Percentiles rank a stretch among this genome's conserved stretches.
phyloP scores from a whole-genome alignment of 345 rosid species.

The Streptanthus diversifolius region DNA sequence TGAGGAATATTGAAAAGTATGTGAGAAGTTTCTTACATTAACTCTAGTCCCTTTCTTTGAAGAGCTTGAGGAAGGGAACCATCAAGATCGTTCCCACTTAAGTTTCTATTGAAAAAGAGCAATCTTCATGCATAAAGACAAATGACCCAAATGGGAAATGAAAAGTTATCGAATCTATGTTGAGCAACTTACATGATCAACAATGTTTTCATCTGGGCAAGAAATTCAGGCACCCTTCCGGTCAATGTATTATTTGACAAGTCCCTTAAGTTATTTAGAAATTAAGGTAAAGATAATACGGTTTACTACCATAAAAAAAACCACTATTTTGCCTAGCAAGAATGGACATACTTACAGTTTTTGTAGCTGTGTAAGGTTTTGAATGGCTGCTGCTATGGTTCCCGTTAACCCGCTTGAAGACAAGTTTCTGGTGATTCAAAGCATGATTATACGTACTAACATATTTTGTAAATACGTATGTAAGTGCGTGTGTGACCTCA shows the following conservation, averaged over 20 bases:
- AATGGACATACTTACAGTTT: background rate
- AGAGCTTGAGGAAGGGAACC: conserved; percentile 39
- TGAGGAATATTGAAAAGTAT: background rate
- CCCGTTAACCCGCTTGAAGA: conserved; percentile 42
- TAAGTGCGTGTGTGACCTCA: background rate
- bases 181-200: conserved; percentile 40
- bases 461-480: background rate
- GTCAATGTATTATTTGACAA: conserved; percentile 45
- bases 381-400: conserved; percentile 26
- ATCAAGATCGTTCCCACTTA: conserved; percentile 35
- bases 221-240: conserved; percentile 44
- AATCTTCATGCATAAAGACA: background rate
- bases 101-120: conserved; percentile 32
- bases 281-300: background rate
- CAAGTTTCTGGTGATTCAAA: conserved; percentile 29
- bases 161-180: background rate
- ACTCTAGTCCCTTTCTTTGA: background rate
- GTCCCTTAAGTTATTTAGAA: conserved; percentile 17
- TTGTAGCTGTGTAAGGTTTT: conserved; percentile 20
- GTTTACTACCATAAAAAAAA: background rate
- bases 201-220: conserved; percentile 37
- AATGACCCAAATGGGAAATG: background rate
- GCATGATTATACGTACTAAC: background rate
- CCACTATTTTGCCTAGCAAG: background rate
- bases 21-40: conserved; percentile 5